Base-by-base conservation (phyloP, 176 grass and related monocot genomes). In the Phragmites australis region DNA sequence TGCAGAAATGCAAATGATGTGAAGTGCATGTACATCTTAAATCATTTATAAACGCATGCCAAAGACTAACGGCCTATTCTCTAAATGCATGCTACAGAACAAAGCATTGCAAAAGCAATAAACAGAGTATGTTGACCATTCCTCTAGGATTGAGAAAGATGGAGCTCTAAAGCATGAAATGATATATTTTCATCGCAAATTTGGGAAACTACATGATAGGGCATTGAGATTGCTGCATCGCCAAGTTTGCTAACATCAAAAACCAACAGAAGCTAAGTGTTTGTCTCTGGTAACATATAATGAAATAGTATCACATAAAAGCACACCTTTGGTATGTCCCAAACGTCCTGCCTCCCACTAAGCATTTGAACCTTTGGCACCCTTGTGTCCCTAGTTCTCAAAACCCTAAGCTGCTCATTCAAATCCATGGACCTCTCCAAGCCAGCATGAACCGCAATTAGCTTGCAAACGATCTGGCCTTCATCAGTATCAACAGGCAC, bases 401-500 rank as follows among this genome's bases (percentile, higher is more conserved):
- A 72, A 85, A 93, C 45, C 76, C 79, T 86, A 78, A 91, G 71
- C 75, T 90, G 92, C 67, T 93, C 96, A 77, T 86, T 74, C 51
- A 98, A 77, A 53, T 83, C 78, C 46, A 85, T 78, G 27, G 88
- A 83, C 84, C 72, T 93, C 46, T 82, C 74, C 52, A 98, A 86
- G 41, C 96, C 96, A 81, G 92, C 90, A 78, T 98, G 96, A 79
- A 94, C 96, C 2, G 92, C 88, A 44, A 98, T 94, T 48, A 98
- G 47, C 8, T 89, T 88, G 82, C 90, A 98, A 21, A 82, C 67
- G 48, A 91, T 87, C 62, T 81, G 89, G 22, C 92, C 90, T 87
- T 80, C 82, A 9, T 92, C 83, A 3, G 70, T 94, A 76, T 94
- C 78, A 56, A 94, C 78, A 19, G 52, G 71, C 31, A 98, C 81